Evolutionary conservation across 2,329 filamentous ascomycete species (phyloP).

Genomic region (Xylaria sp.): DNA sequence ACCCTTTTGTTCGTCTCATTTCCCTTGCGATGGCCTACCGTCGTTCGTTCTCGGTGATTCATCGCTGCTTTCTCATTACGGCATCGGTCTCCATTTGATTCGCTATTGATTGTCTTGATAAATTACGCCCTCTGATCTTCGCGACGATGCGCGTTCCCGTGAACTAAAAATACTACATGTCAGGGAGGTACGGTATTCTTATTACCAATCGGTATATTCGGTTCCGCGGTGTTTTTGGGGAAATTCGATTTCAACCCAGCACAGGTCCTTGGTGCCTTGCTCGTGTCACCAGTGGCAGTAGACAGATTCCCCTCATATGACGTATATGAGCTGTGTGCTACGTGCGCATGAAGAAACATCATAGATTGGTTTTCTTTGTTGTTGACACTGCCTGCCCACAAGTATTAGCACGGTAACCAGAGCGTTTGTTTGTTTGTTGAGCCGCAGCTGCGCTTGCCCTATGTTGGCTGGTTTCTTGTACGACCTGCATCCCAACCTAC

Average conservation of each 20-base stretch:
- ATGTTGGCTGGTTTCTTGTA: constrained; percentile 1
- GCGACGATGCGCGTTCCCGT: constrained; percentile 20
- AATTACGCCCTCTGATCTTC: constrained; percentile 16
- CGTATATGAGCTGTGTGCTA: not conserved
- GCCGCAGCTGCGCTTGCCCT: constrained; percentile 18
- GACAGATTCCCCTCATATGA: not conserved
- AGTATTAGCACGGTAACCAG: not conserved
- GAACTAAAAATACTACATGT: not conserved
- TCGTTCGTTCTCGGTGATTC: not conserved
- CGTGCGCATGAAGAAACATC: not conserved
- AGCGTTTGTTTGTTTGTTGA: constrained; percentile 6
- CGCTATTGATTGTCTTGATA: not conserved
- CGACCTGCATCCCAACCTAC: not conserved
- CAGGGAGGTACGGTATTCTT: not conserved
- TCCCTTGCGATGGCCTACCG: not conserved
- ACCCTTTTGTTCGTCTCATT: constrained; percentile 8
- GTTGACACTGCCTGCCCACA: not conserved
- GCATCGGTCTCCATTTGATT: constrained; percentile 19
- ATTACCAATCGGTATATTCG: not conserved
- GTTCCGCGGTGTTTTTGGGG: not conserved
- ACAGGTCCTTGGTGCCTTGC: not conserved
- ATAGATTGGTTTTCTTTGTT: not conserved
- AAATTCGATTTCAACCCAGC: not conserved
- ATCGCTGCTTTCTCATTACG: not conserved
- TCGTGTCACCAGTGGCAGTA: not conserved